Base-by-base conservation (phyloP, 2,329 filamentous ascomycete species). In the Conoideocrella luteorostrata region DNA sequence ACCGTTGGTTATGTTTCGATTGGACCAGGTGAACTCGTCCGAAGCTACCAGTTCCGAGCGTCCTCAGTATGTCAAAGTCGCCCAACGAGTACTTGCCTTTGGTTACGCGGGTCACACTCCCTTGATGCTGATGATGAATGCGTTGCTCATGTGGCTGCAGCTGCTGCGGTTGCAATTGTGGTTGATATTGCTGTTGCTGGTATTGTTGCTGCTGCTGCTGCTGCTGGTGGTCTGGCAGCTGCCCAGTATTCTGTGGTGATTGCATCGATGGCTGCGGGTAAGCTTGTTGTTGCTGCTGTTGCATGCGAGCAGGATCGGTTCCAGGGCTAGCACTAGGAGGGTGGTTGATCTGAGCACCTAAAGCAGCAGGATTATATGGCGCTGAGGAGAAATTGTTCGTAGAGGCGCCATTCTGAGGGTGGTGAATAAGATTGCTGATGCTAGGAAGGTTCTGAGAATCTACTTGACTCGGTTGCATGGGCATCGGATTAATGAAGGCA, bases 1-100 rank as follows among this genome's bases (percentile, higher is more conserved):
- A 98, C 49, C 93, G 84, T 68, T 95, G 87, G 66, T 98, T 98
- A 70, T 98, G 93, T 67, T 90, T 93, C 52, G 90, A 96, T 69
- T 97, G 93, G 42, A 97, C 93, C 48, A 98, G 74, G 63, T 98
- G 93, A 35, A 98, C 93, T 54, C 93, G 80, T 36, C 93, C 93
- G 67, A 98, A 98, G 66, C 90, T 96, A 59, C 93, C 93, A 26
- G 93, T 98, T 41, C 93, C 93, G 50, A 98, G 74, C 29, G 93
- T 98, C 56, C 93, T 80, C 69, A 90, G 79, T 52, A 98, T 83
- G 49, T 84, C 76, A 61, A 98, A 98, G 70, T 98, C 93, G 47
- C 73, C 76, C 52, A 98, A 78, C 33, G 89, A 90, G 69, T 98
- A 98, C 76, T 97, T 97, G 52, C 93, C 93, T 74, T 95, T 96